A percentile compares a stretch with the other conserved stretches of the same genome.
phyloP scores from a whole-genome alignment of 495 filamentous ascomycete species.

The Ramalina intermedia region DNA sequence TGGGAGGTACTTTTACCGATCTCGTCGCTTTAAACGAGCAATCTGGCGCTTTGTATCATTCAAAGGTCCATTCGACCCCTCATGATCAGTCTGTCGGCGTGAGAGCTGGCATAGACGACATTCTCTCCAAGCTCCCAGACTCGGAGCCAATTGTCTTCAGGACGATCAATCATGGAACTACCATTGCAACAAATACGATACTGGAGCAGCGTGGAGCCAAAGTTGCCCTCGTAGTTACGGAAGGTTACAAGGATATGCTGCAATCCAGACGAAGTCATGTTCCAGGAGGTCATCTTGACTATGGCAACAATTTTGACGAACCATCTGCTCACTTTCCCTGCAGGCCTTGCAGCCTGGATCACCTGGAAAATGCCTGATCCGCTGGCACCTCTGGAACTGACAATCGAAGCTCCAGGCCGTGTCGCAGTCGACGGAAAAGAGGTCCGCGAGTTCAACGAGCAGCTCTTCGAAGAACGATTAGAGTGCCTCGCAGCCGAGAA shows the following conservation, averaged over 20 bases:
- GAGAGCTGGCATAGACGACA: conserved; percentile 8
- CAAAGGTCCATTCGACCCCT: conserved; percentile 35
- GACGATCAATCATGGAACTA: conserved; percentile 27
- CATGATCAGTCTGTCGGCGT: conserved; percentile 32
- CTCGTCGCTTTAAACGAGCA: conserved; percentile 30
- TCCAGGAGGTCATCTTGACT: conserved; percentile 20
- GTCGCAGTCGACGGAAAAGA: conserved; percentile 29
- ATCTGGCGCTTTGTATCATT: conserved; percentile 23
- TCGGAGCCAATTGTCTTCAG: conserved; percentile 27
- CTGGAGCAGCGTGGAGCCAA: conserved; percentile 29
- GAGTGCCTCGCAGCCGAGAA: conserved; percentile 18
- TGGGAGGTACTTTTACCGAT: conserved; percentile 37
- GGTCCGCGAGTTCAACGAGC: conserved; percentile 26
- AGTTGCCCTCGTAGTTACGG: conserved; percentile 26
- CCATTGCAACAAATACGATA: conserved; percentile 28
- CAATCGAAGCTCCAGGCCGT: conserved; percentile 33
- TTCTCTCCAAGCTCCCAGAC: conserved; percentile 22
- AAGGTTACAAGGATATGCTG: conserved; percentile 29
- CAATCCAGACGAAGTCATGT: conserved; percentile 32
- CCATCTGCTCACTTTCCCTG: too few species aligned
- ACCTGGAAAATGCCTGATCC: conserved; percentile 32
- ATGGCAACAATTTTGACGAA: too few species aligned
- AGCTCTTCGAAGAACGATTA: conserved; percentile 21
- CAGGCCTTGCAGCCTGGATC: conserved; percentile 30
- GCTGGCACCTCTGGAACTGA: conserved; percentile 33